Base-by-base conservation (phyloP, 2,329 filamentous ascomycete species). In the Diaporthe longicolla region DNA sequence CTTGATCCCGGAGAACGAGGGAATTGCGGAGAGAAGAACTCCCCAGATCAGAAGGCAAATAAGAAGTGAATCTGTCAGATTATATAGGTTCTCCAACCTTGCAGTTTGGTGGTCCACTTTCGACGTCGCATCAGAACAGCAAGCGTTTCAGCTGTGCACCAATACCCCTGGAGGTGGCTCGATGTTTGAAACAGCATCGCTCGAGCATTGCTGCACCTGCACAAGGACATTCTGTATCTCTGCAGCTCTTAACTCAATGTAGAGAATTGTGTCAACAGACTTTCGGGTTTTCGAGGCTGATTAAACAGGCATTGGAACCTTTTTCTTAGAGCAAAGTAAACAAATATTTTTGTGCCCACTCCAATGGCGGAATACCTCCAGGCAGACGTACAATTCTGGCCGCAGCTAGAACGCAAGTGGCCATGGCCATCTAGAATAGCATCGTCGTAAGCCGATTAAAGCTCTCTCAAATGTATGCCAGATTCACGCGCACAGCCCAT, bases 81-180 rank as follows among this genome's bases (percentile, higher is more conserved):
- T 72, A 65, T 72, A 54, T 65, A 55, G 19, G 13, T 9, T 37
- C n/a, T 26, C 29, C 8, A 65, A 8, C 35, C 24, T 21, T 15
- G 55, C 45, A 32, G 24, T 35, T 63, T 29, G 32, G 24, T 17
- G 72, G 13, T 55, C 72, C 72, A 70, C 55, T 24, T 35, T 2
- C 13, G 17, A 7, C 57, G 72, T 73, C 45, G 61, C 72, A 57
- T 61, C 57, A 55, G 45, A 19, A 63, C 59, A 37, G 37, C 37
- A 55, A 24, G 50, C 32, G 72, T 73, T 73, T 73, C 72, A 73
- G 55, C 54, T 43, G 15, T 17, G 61, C 54, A 59, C 17, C 17
- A 37, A 54, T 37, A 11, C 43, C 71, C n/a, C 35, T 6, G 13
- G 54, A n/a, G 24, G 69, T 71, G 40, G 40, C 57, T 45, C 45